These are phyloP conservation scores for Claviceps sorghi DNA, from an alignment of 2,329 filamentous ascomycete genomes.

Conservation along the genomic window DNA sequence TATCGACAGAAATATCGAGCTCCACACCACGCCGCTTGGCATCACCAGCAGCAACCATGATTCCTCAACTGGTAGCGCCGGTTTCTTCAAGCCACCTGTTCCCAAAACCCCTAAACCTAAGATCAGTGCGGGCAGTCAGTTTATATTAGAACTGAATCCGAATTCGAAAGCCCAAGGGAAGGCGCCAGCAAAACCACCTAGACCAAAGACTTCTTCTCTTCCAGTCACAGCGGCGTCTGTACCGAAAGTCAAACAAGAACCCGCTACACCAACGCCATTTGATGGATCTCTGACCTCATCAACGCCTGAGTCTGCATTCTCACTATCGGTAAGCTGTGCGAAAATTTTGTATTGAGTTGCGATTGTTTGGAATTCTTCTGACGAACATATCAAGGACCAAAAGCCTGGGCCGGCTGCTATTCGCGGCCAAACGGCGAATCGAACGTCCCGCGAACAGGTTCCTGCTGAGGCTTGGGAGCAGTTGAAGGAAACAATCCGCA, in stretches of 20 bases:
- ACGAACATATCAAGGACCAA: slow-evolving; percentile 13
- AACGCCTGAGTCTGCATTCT: slow-evolving; percentile 1
- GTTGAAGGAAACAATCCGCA: slow-evolving; percentile 30
- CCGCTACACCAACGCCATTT: slow-evolving; percentile 15
- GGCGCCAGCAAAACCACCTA: slow-evolving; percentile 19
- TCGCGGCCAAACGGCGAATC: slow-evolving; percentile 18
- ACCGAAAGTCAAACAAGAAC: slow-evolving; percentile 17
- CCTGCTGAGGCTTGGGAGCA: slow-evolving; percentile 33
- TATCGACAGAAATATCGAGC: neutral
- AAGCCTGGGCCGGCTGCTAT: slow-evolving; percentile 16
- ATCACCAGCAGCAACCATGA: neutral
- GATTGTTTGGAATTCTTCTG: neutral
- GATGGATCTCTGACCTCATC: slow-evolving; percentile 12
- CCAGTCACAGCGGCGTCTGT: slow-evolving; percentile 11
- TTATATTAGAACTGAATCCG: slow-evolving; percentile 23
- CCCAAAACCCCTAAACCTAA: slow-evolving; percentile 25
- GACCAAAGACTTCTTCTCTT: slow-evolving; percentile 13
- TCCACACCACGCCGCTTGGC: neutral
- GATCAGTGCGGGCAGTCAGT: slow-evolving; percentile 19
- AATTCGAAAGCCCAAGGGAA: slow-evolving; percentile 20
- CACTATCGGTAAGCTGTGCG: slow-evolving; percentile 14
- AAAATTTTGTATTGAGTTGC: too few species aligned
- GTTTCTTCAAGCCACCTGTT: slow-evolving; percentile 24
- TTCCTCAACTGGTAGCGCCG: slow-evolving; percentile 2
- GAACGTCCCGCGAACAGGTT: slow-evolving; percentile 28